Percentiles rank a stretch among this genome's conserved stretches.
Conservation (phyloP, 2,329 filamentous ascomycete species). For the Teratosphaeria nubilosa region DNA sequence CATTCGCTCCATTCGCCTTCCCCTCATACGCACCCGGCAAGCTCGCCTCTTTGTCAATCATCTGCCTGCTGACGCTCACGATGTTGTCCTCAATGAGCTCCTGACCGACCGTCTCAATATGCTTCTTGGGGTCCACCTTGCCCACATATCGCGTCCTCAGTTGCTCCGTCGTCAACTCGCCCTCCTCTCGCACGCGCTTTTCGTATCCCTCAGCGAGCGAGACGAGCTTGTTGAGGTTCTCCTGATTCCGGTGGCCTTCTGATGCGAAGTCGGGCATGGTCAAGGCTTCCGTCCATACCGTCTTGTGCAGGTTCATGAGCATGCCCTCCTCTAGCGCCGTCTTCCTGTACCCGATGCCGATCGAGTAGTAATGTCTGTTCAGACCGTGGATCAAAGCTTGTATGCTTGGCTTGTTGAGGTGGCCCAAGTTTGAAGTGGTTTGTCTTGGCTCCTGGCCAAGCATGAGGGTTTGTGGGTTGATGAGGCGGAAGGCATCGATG, state of each 20-base stretch:
- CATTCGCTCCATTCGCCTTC: not conserved
- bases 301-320: constrained; percentile 99
- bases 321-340: constrained; percentile 95
- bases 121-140: constrained; percentile 99
- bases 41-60: constrained; percentile 94
- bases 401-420: constrained; percentile 99
- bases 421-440: constrained; percentile 93
- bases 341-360: constrained; percentile 96
- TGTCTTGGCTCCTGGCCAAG: constrained; percentile 96
- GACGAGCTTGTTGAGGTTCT: constrained; percentile 78
- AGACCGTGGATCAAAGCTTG: constrained; percentile 96
- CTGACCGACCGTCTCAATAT: constrained; percentile 92
- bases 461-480: constrained; percentile 95
- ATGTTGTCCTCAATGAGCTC: constrained; percentile 99
- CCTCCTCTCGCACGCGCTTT: constrained; percentile 98
- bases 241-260: constrained; percentile 77
- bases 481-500: constrained; percentile 96
- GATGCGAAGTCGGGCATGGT: constrained; percentile 92
- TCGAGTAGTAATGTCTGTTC: constrained; percentile 98
- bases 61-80: constrained; percentile 92
- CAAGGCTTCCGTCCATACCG: constrained; percentile 95
- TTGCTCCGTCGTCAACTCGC: constrained; percentile 91
- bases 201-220: constrained; percentile 90
- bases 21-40: not conserved
- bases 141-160: constrained; percentile 98